A percentile compares a stretch with the other conserved stretches of the same genome.
phyloP scores from a whole-genome alignment of 306 rosid species.

The Begonia peltatifolia region DNA sequence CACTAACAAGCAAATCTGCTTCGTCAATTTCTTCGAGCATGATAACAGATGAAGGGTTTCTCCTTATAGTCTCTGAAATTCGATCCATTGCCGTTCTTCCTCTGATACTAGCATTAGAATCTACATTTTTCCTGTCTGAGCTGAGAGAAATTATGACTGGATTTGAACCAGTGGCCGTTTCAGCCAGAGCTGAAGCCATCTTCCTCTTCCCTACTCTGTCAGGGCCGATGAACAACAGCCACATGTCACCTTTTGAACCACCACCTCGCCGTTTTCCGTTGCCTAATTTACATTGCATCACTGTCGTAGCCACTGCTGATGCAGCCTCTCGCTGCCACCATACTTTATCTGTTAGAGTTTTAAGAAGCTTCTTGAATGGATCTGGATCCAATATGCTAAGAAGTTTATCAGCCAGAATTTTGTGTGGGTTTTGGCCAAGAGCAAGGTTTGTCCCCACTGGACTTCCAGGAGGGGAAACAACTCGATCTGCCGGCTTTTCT shows the following conservation, averaged over 20 bases:
- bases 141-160: slow-evolving; percentile 51
- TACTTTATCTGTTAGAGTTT: slow-evolving; percentile 62
- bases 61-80: slow-evolving; percentile 64
- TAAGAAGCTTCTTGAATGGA: slow-evolving; percentile 68
- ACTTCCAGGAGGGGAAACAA: slow-evolving; percentile 15
- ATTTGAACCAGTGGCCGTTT: slow-evolving; percentile 49
- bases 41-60: slow-evolving; percentile 71
- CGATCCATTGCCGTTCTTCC: slow-evolving; percentile 81
- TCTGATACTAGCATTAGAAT: slow-evolving; percentile 42
- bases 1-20: slow-evolving; percentile 45
- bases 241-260: slow-evolving; percentile 54
- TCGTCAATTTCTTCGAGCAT: slow-evolving; percentile 78
- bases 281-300: slow-evolving; percentile 66
- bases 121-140: slow-evolving; percentile 37
- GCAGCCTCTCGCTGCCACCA: slow-evolving; percentile 99
- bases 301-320: slow-evolving; percentile 60
- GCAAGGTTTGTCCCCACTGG: slow-evolving; percentile 61
- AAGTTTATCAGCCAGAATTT: slow-evolving; percentile 23
- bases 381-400: slow-evolving; percentile 41
- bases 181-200: slow-evolving; percentile 83
- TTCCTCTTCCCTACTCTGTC: slow-evolving; percentile 88
- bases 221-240: slow-evolving; percentile 79
- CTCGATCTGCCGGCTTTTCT: slow-evolving; percentile 21
- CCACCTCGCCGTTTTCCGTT: slow-evolving; percentile 44
- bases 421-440: slow-evolving; percentile 45